These are phyloP conservation scores for Fusarium sp. DNA, from an alignment of 2,329 filamentous ascomycete genomes.

Conservation along the genomic window DNA sequence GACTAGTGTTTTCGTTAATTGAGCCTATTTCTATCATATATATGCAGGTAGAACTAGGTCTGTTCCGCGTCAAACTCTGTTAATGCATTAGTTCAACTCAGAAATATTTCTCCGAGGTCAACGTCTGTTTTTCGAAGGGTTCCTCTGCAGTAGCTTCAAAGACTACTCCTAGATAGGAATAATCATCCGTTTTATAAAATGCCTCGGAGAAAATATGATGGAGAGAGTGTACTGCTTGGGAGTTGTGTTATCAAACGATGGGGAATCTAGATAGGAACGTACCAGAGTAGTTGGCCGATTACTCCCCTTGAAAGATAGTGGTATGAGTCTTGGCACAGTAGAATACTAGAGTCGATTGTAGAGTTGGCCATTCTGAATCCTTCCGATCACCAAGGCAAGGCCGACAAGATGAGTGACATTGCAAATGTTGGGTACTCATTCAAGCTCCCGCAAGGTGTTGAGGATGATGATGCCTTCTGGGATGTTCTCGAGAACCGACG, in stretches of 20 bases:
- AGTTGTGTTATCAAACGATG: not conserved
- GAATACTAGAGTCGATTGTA: not conserved
- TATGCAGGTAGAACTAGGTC: too few species aligned
- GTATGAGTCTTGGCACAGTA: not conserved
- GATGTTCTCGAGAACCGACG: constrained; percentile 41
- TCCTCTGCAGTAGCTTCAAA: not conserved
- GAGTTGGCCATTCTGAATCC: not conserved
- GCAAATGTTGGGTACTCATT: constrained; percentile 52
- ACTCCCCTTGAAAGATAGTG: fast-evolving
- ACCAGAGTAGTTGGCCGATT: not conserved
- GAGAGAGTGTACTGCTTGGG: fast-evolving
- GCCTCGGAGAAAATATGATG: not conserved
- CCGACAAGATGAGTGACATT: constrained; percentile 12
- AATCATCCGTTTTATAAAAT: not conserved
- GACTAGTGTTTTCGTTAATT: not conserved
- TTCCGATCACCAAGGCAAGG: not conserved
- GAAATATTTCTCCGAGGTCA: fast-evolving
- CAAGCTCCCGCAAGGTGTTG: constrained; percentile 49
- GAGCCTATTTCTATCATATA: not conserved
- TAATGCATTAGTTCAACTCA: not conserved
- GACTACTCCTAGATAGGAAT: not conserved
- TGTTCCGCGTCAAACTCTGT: fast-evolving
- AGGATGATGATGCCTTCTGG: constrained; percentile 48
- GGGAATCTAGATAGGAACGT: too few species aligned
- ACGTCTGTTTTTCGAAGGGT: not conserved